Base-by-base conservation (phyloP, 768 basidiomycete genomes). In the Lactarius vividus region DNA sequence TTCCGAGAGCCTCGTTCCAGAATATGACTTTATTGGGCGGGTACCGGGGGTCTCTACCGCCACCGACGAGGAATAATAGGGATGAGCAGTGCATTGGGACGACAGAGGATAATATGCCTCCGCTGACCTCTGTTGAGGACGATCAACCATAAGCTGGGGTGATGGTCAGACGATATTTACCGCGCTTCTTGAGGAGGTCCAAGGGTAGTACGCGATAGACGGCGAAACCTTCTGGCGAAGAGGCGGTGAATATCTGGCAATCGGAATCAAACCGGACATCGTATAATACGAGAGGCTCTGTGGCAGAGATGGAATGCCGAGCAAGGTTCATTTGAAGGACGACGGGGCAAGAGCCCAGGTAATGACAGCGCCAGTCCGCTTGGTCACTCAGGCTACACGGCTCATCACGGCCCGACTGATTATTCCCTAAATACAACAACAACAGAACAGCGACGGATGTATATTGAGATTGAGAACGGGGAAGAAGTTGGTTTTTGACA, bases 11-110 rank as follows among this genome's bases (percentile, higher is more conserved):
- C 77, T 93, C 93, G 75, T 96, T 90, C 92, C 92, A 96, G 61
- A 96, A 75, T 69, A 96, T 82, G 61, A 95, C 91, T 79, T 96
- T 96, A 78, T 96, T 96, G 33, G 89, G 91, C 33, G 94, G 91
- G 77, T 94, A 96, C 11, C 89, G 83, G 35, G 94, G 94, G 74
- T 91, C 94, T 62, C 87, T 84, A 44, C 94, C 92, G 54, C 94
- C 94, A 57, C 94, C 94, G 62, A 94, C 81, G 56, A 96, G 85
- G 76, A 94, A 94, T 57, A 95, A 80, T 26, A 96, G 79, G 65
- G 92, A 93, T 13, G 92, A 88, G 13, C 87, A 83, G 73, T 95
- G 92, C 62, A 92, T 78, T 3, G 94, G 94, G 16, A 92, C 82
- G 20, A 85, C 89, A 29, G 84, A 81, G n/a, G 88, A 79, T 1